Base-by-base conservation (phyloP, 2,329 filamentous ascomycete species). In the Colletotrichum chrysophilum region DNA sequence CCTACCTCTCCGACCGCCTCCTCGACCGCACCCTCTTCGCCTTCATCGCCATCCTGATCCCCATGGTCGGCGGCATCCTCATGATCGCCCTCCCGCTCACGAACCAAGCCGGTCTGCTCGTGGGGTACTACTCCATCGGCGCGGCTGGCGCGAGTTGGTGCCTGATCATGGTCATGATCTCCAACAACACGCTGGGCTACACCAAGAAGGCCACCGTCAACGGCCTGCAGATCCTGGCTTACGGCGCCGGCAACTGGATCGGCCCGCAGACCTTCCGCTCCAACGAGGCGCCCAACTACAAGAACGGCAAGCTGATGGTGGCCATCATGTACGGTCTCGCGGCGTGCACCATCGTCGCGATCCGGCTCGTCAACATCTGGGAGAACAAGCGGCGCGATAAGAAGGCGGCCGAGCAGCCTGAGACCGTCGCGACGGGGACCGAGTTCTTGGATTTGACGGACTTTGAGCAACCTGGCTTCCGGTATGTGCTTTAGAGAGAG, bases 141-240 rank as follows among this genome's bases (percentile, higher is more conserved):
- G 78, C 78, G 3, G 76, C 79, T 0, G 79, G 80, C 28, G 79
- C 80, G 5, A 74, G 80, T 2, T 80, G 80, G 79, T 80, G 79
- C 28, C 70, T 80, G 21, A 70, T 80, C 61, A 80, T 80, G 79
- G 79, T 79, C 43, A 80, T 79, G 76, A 80, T 80, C 68, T 79
- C 79, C 7, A 80, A 80, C 75, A 81, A 81, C 38, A 81, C 79
- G 0, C 79, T 78, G 18, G 81, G 81, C 2, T 80, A 82, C 71
- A 82, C 81, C 16, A 82, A 82, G 65, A 82, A 81, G 67, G 80
- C 78, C 16, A 80, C 79, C 2, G 79, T 80, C 56, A 80, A 80
- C 34, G 78, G 78, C 2, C 36, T 79, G 3, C 79, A 79, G 68
- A 77, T 78, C 52, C 66, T 80, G 10, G 76, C 75, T 2, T 79